phyloP scores from a whole-genome alignment of 2,329 filamentous ascomycete species.

The Diplodia scrobiculata region DNA sequence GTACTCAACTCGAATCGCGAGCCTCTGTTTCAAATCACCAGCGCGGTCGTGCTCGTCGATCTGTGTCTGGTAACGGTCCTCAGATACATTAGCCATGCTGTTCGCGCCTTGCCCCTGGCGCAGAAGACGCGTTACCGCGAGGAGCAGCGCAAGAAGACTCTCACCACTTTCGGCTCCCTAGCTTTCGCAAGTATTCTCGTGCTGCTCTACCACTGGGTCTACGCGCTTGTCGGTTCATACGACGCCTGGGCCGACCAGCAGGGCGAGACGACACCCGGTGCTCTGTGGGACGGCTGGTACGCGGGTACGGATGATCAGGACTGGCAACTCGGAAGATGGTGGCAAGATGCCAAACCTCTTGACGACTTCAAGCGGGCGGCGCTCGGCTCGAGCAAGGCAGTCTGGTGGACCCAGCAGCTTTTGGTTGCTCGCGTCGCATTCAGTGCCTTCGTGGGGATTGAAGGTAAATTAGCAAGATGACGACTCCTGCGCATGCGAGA shows the following conservation, averaged over 20 bases:
- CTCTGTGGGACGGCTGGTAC: conserved; percentile 46
- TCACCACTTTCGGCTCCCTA: conserved; percentile 49
- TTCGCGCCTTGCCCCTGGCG: conserved; percentile 40
- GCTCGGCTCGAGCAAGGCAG: conserved; percentile 57
- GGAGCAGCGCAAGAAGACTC: conserved; percentile 39
- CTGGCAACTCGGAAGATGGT: conserved; percentile 54
- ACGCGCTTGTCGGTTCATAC: conserved; percentile 54
- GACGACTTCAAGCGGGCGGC: conserved; percentile 59
- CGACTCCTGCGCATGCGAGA: not conserved
- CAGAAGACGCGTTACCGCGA: conserved; percentile 41
- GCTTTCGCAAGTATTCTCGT: conserved; percentile 51
- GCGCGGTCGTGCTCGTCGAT: conserved; percentile 39
- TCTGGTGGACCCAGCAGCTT: conserved; percentile 66
- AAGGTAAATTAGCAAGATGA: conserved; percentile 47
- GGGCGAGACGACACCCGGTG: conserved; percentile 48
- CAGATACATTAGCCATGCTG: conserved; percentile 38
- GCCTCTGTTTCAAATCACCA: conserved; percentile 40
- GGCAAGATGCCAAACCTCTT: conserved; percentile 57
- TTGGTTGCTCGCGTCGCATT: conserved; percentile 59
- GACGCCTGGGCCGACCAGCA: conserved; percentile 53
- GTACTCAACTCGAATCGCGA: conserved; percentile 40
- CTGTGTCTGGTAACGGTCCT: conserved; percentile 39
- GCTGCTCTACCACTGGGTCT: conserved; percentile 50
- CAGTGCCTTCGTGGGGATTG: conserved; percentile 60
- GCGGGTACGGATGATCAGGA: conserved; percentile 40